Percentiles rank a stretch among this genome's conserved stretches.
phyloP scores from a whole-genome alignment of 495 filamentous ascomycete genomes.

The Aspergillus indologenus region DNA sequence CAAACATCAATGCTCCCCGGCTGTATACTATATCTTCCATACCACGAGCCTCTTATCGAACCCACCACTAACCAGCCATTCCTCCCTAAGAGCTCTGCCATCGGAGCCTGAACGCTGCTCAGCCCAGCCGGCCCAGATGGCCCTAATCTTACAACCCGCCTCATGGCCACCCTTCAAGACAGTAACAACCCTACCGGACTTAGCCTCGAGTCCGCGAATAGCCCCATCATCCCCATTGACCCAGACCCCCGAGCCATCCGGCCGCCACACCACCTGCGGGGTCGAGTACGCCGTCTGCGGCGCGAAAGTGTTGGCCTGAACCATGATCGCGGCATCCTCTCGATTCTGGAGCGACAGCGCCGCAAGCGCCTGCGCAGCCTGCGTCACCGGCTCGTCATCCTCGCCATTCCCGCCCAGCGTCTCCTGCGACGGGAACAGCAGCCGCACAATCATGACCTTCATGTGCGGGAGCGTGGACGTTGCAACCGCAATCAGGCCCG shows the following conservation, averaged over 20 bases:
- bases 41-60: conserved; percentile 64
- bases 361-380: conserved; percentile 49
- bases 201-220: conserved; percentile 60
- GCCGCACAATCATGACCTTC: conserved; percentile 62
- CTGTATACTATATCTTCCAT: conserved; percentile 46
- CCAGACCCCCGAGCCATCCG: conserved; percentile 62
- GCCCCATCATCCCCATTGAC: conserved; percentile 69
- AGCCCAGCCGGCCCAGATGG: conserved; percentile 61
- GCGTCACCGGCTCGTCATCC: conserved; percentile 26
- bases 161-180: conserved; percentile 55
- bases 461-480: conserved; percentile 61
- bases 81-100: conserved; percentile 33
- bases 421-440: conserved; percentile 47
- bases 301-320: conserved; percentile 59
- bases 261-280: conserved; percentile 62
- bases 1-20: background rate
- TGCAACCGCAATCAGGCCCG: conserved; percentile 56
- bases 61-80: conserved; percentile 64
- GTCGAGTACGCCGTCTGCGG: conserved; percentile 69
- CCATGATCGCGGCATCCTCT: conserved; percentile 57
- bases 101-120: conserved; percentile 23
- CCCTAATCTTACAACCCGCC: conserved; percentile 59
- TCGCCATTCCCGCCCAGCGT: conserved; percentile 1
- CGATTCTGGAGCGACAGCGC: conserved; percentile 50
- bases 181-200: conserved; percentile 54